Percentiles rank a stretch among this genome's conserved stretches.
Evolutionary conservation across 108 stramenopile species (phyloP).

Genomic region (Cylindrotheca fusiformis): DNA sequence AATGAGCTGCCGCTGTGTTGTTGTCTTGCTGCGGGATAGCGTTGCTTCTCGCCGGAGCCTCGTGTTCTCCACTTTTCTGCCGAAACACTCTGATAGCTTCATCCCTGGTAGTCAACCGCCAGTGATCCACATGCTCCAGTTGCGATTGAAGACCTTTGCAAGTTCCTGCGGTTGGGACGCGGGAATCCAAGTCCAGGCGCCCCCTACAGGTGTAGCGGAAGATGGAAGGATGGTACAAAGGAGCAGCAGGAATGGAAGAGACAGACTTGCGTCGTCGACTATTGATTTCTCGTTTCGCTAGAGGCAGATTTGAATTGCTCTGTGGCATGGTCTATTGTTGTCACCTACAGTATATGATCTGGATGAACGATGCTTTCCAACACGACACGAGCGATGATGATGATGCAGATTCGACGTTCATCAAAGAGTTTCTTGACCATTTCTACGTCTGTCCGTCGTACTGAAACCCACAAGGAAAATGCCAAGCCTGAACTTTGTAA

Average conservation of each 20-base stretch:
- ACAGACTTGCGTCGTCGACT: neutral
- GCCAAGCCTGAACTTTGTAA: no score
- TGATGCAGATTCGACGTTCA: no score
- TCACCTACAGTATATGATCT: no score
- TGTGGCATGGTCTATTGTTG: no score
- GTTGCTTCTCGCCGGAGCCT: neutral
- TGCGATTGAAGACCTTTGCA: slow-evolving; percentile 40
- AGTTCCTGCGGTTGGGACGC: slow-evolving; percentile 11
- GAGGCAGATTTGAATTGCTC: no score
- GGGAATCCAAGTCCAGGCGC: slow-evolving; percentile 13
- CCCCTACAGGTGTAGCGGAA: slow-evolving; percentile 45
- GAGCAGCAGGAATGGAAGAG: neutral
- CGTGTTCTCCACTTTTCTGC: slow-evolving; percentile 4
- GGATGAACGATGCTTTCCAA: no score
- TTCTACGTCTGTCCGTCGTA: no score
- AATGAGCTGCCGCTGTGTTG: slow-evolving; percentile 10
- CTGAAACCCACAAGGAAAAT: no score
- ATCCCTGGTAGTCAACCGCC: slow-evolving; percentile 27
- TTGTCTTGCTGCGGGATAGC: neutral
- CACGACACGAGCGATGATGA: no score
- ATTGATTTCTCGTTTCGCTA: no score
- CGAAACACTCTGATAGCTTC: slow-evolving; percentile 37
- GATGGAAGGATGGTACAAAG: slow-evolving; percentile 39
- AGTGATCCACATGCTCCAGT: slow-evolving; percentile 37
- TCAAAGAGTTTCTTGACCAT: no score